A percentile compares a stretch with the other conserved stretches of the same genome.
Conservation (phyloP, 2,329 filamentous ascomycete genomes). For the Elsinoe fawcettii region DNA sequence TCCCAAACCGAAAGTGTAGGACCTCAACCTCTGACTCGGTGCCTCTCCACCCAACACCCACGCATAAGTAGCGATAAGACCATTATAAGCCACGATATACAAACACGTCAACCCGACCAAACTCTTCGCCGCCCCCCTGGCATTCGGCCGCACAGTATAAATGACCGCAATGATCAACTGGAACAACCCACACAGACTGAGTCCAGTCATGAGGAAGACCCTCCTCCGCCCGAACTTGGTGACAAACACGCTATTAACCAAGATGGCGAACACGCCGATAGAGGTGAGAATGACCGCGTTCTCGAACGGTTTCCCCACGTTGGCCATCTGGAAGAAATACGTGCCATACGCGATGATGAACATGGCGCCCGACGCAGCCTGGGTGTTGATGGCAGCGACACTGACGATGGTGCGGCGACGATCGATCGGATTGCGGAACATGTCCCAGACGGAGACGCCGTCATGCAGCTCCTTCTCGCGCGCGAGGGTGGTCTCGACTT, state of each 20-base stretch:
- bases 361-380: conserved; percentile 28
- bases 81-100: conserved; percentile 49
- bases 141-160: conserved; percentile 40
- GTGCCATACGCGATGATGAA: conserved; percentile 40
- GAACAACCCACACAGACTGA: conserved; percentile 46
- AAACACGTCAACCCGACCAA: conserved; percentile 48
- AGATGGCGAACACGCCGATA: conserved; percentile 48
- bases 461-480: conserved; percentile 27
- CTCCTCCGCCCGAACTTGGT: conserved; percentile 47
- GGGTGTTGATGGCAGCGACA: conserved; percentile 30
- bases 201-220: conserved; percentile 45
- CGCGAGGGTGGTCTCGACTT: conserved; percentile 30
- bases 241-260: conserved; percentile 47
- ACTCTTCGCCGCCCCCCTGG: conserved; percentile 35
- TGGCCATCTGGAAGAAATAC: conserved; percentile 55
- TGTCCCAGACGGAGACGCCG: conserved; percentile 28
- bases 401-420: conserved; percentile 31
- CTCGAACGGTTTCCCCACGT: conserved; percentile 48
- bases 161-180: conserved; percentile 49
- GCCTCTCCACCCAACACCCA: conserved; percentile 53
- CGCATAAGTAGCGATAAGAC: conserved; percentile 47
- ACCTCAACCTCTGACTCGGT: conserved; percentile 49
- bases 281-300: conserved; percentile 50
- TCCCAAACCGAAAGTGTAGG: conserved; percentile 49
- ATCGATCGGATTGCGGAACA: conserved; percentile 31